Base-by-base conservation (phyloP, 2,329 filamentous ascomycete species). In the Aspergillus sp. region DNA sequence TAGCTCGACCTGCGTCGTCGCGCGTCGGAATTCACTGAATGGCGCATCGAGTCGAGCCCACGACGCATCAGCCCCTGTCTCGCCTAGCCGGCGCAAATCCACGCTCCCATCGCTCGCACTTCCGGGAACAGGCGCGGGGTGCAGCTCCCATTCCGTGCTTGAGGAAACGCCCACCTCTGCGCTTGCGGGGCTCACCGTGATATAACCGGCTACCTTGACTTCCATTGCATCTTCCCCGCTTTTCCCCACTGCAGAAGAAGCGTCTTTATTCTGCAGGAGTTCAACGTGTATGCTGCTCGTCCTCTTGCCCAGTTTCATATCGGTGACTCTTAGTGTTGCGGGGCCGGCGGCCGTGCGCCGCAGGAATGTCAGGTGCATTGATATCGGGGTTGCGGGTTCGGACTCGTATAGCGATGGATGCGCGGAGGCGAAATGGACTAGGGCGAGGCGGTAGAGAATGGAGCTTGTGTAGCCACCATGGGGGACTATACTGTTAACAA, bases 381-480 rank as follows among this genome's bases (percentile, higher is more conserved):
- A 83, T 58, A 90, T 84, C 5, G 87, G 87, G 60, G 89, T 83
- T 1, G 87, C 86, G 13, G 74, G 66, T 43, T 69, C 55, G 23
- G 13, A 71, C 38, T 71, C 68, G 65, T 76, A 75, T 61, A 85
- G 83, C 54, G 84, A 84, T 54, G 83, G 80, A 62, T 81, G 77
- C 22, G 89, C 83, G 6, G 87, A 84, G 7, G 81, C 74, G 77
- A 89, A 89, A 74, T 91, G 88, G 2, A 78, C 81, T 9, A 78
- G 76, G 25, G 86, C 86, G 19, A 87, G 85, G 57, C 82, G 81
- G 64, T 89, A 81, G 64, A 92, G 82, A 53, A 84, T 81, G 0
- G 87, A 82, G 9, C 88, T 88, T 17, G 90, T 85, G 68, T 89
- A 90, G 61, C 89, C 89, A 56, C 89, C 89, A 73, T 92, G 88